These are phyloP conservation scores for Mycena leptocephala DNA, from an alignment of 768 basidiomycete species.

Conservation along the genomic window DNA sequence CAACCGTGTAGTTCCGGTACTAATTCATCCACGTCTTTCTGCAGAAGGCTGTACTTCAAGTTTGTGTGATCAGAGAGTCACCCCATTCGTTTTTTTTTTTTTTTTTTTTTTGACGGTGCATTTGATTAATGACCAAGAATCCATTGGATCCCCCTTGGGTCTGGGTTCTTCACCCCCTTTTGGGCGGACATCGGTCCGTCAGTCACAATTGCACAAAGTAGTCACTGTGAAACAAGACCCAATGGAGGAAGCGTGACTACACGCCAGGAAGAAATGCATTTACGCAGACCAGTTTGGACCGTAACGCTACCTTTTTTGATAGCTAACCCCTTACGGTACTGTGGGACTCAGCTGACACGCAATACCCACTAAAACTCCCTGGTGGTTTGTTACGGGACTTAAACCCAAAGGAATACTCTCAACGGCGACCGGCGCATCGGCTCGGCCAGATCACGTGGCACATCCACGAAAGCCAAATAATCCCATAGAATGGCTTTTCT, in stretches of 20 bases:
- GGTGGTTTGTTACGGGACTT: neutral
- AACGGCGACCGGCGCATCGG: neutral
- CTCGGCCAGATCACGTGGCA: neutral
- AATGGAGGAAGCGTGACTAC: neutral
- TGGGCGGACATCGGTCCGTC: neutral
- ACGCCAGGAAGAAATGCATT: slow-evolving; percentile 9
- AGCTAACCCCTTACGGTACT: too few species aligned
- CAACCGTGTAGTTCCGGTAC: too few species aligned
- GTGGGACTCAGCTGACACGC: neutral
- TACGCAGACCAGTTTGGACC: slow-evolving; percentile 7
- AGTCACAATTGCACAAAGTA: neutral
- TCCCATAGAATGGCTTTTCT: too few species aligned
- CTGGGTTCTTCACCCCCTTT: slow-evolving; percentile 9
- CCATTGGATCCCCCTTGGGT: slow-evolving; percentile 10
- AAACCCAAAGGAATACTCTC: neutral
- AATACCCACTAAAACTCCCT: slow-evolving; percentile 15
- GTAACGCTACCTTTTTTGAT: neutral
- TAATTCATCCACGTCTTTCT: too few species aligned
- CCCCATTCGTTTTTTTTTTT: too few species aligned
- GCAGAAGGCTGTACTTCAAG: too few species aligned
- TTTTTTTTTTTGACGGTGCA: too few species aligned
- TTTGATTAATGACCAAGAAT: too few species aligned
- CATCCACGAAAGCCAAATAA: neutral
- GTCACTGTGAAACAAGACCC: neutral
- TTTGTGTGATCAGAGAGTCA: too few species aligned